These are phyloP conservation scores for Osmozyma mogii DNA, from an alignment of 805 yeast species.

Conservation along the genomic window DNA sequence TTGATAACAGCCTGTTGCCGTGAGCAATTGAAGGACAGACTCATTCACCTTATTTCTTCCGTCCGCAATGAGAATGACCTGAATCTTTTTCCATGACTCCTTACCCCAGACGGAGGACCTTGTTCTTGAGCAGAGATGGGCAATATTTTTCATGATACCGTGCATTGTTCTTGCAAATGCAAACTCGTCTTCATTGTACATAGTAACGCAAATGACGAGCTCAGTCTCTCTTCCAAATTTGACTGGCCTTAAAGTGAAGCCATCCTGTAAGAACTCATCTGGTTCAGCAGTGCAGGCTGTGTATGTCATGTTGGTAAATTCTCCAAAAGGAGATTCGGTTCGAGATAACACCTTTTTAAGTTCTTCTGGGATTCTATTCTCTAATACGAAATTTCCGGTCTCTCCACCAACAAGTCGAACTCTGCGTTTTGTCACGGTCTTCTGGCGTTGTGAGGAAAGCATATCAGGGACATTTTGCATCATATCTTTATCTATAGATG, in stretches of 20 bases:
- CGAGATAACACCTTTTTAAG: slow-evolving; percentile 77
- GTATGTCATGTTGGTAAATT: slow-evolving; percentile 92
- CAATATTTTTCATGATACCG: slow-evolving; percentile 86
- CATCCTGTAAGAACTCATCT: slow-evolving; percentile 69
- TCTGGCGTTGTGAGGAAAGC: slow-evolving; percentile 54
- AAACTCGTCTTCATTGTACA: slow-evolving; percentile 93
- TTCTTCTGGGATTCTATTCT: slow-evolving; percentile 91
- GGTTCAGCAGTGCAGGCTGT: slow-evolving; percentile 96
- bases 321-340: slow-evolving; percentile 72
- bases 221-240: slow-evolving; percentile 89
- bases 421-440: slow-evolving; percentile 62
- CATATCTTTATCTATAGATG: slow-evolving; percentile 39
- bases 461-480: slow-evolving; percentile 36
- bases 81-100: slow-evolving; percentile 95
- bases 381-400: slow-evolving; percentile 78
- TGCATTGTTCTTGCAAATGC: slow-evolving; percentile 91
- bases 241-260: slow-evolving; percentile 81
- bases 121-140: slow-evolving; percentile 74
- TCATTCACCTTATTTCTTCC: slow-evolving; percentile 87
- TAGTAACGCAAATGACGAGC: slow-evolving; percentile 84
- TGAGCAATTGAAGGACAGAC: slow-evolving; percentile 77
- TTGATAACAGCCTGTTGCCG: slow-evolving; percentile 95
- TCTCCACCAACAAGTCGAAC: slow-evolving; percentile 55
- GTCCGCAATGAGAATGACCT: slow-evolving; percentile 85
- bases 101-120: slow-evolving; percentile 90